Evolutionary conservation across 192 early-diverging fungal genomes (phyloP).

Genomic region (Mortierella antarctica): DNA sequence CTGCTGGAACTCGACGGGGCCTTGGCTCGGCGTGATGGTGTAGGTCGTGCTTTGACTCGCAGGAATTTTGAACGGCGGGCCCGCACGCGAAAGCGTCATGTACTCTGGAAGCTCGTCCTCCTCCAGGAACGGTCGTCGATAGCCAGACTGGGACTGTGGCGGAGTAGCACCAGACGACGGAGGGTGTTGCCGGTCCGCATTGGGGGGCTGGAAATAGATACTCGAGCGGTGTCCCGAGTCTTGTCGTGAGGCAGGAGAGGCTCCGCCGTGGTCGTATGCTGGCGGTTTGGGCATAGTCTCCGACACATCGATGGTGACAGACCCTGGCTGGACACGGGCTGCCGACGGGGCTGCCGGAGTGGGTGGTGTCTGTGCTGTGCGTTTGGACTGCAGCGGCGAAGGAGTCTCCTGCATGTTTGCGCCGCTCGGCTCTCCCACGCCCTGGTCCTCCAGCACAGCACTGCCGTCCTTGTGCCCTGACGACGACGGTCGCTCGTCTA

Average conservation of each 20-base stretch:
- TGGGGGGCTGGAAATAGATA: not conserved
- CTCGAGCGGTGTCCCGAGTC: not conserved
- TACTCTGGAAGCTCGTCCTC: slow-evolving; percentile 43
- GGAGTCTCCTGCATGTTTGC: too few species aligned
- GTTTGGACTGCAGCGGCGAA: too few species aligned
- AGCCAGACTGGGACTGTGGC: not conserved
- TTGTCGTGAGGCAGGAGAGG: not conserved
- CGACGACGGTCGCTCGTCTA: too few species aligned
- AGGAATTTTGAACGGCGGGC: slow-evolving; percentile 22
- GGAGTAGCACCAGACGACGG: not conserved
- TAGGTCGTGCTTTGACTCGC: slow-evolving; percentile 26
- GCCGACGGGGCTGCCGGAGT: too few species aligned
- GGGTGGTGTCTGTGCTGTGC: too few species aligned
- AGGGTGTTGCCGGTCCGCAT: not conserved
- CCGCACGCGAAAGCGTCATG: not conserved
- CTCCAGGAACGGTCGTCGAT: slow-evolving; percentile 26
- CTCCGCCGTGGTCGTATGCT: not conserved
- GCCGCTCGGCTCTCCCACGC: too few species aligned
- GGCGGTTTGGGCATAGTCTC: not conserved
- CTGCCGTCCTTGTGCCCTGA: too few species aligned
- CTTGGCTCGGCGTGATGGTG: slow-evolving; percentile 23
- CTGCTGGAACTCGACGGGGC: slow-evolving; percentile 26
- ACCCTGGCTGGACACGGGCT: not conserved
- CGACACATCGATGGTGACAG: not conserved
- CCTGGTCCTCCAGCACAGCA: too few species aligned